These are phyloP conservation scores for Kentomonas sorsogonicus DNA, from an alignment of 208 protist genomes.

Conservation along the genomic window DNA sequence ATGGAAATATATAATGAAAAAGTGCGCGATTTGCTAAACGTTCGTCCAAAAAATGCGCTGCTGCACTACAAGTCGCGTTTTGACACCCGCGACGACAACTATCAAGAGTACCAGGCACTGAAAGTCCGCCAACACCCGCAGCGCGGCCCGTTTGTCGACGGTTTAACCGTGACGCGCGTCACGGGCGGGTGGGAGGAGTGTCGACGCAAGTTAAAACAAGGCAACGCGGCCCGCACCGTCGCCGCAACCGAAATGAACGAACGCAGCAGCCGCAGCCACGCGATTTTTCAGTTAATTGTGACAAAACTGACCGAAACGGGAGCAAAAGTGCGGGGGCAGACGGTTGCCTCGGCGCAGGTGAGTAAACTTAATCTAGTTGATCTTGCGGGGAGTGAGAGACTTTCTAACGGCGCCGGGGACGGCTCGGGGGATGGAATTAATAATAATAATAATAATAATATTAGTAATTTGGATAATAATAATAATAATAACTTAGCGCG, in stretches of 20 bases:
- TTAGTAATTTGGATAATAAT: too few relatives aligned
- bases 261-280: constrained; percentile 90
- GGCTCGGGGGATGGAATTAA: constrained; percentile 5
- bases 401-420: not conserved
- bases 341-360: constrained; percentile 28
- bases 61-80: constrained; percentile 54
- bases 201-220: constrained; percentile 51
- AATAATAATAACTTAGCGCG: too few relatives aligned
- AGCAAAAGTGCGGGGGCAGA: constrained; percentile 71
- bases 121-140: constrained; percentile 65
- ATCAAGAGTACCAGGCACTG: constrained; percentile 45
- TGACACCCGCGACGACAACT: constrained; percentile 40
- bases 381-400: constrained; percentile 67
- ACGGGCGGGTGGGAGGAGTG: constrained; percentile 64
- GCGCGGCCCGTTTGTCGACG: constrained; percentile 69
- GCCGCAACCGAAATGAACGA: constrained; percentile 88
- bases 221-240: constrained; percentile 60
- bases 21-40: constrained; percentile 74
- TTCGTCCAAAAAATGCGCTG: constrained; percentile 46
- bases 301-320: constrained; percentile 50
- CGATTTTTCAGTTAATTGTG: constrained; percentile 91
- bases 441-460: too few relatives aligned
- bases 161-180: constrained; percentile 70
- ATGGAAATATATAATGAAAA: constrained; percentile 90
- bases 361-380: constrained; percentile 80